These are phyloP conservation scores for Candolleomyces aberdarensis DNA, from an alignment of 768 basidiomycete species.

Conservation along the genomic window DNA sequence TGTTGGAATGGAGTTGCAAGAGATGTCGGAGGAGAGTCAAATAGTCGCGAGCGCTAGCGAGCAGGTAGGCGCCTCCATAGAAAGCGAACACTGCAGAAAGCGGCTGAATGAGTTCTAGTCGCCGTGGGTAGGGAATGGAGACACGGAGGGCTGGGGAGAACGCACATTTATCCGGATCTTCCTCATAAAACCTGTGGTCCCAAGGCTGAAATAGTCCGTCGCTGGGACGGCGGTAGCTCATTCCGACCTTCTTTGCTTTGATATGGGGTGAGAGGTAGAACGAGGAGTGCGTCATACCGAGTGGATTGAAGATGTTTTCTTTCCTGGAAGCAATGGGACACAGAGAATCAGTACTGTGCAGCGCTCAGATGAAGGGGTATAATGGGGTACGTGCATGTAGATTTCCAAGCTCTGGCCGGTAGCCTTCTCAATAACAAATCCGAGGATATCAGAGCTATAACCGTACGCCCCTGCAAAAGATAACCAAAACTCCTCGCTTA, in stretches of 20 bases:
- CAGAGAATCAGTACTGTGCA: neutral
- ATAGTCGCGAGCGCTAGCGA: constrained; percentile 20
- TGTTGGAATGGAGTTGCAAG: constrained; percentile 18
- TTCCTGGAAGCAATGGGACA: constrained; percentile 14
- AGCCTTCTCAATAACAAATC: constrained; percentile 27
- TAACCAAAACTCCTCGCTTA: neutral
- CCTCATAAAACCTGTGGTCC: constrained; percentile 25
- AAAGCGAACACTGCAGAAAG: neutral
- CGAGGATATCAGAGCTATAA: constrained; percentile 26
- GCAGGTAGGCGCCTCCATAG: neutral
- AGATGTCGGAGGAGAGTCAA: constrained; percentile 30
- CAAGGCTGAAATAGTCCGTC: constrained; percentile 19
- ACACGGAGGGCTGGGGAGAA: no score
- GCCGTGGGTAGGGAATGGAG: no score
- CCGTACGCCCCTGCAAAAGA: constrained; percentile 26
- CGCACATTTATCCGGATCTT: constrained; percentile 23
- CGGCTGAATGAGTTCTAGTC: neutral
- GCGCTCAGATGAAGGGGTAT: neutral
- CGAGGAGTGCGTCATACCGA: constrained; percentile 25
- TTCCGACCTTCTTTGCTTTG: constrained; percentile 17
- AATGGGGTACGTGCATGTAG: constrained; percentile 23
- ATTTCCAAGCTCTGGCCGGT: constrained; percentile 25
- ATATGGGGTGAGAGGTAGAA: constrained; percentile 28
- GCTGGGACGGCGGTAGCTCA: constrained; percentile 17
- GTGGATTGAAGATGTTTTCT: constrained; percentile 27